These are phyloP conservation scores for Begonia loranthoides DNA, from an alignment of 306 rosid species.

Conservation along the genomic window DNA sequence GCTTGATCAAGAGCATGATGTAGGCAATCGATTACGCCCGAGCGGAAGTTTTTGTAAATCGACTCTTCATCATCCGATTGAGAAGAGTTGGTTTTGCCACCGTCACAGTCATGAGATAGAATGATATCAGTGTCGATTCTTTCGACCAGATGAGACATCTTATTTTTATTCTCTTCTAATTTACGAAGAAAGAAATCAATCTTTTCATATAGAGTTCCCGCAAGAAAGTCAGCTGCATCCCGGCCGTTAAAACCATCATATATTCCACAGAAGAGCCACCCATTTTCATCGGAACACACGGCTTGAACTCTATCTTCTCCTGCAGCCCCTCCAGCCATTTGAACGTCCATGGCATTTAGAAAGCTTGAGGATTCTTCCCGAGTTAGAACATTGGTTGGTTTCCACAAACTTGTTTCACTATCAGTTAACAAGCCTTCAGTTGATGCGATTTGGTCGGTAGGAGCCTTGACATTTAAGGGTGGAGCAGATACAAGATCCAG, in stretches of 20 bases:
- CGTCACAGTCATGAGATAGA: background rate
- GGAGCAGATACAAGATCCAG: background rate
- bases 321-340: conserved; percentile 14
- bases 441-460: background rate
- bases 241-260: conserved; percentile 70
- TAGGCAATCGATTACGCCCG: background rate
- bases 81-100: background rate
- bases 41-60: background rate
- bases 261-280: conserved; percentile 66
- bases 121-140: background rate
- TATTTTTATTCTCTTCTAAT: background rate
- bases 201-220: background rate
- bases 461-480: background rate
- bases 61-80: background rate
- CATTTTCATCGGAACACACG: conserved; percentile 63
- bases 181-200: background rate
- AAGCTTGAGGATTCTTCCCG: background rate
- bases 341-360: background rate
- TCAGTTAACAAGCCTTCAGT: background rate
- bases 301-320: conserved; percentile 69
- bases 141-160: background rate
- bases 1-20: conserved; percentile 1
- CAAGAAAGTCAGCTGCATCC: conserved; percentile 58
- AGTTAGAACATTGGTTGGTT: background rate
- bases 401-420: background rate